Evolutionary conservation across 345 rosid genomes (phyloP).

Genomic region (Eutrema heterophyllum): DNA sequence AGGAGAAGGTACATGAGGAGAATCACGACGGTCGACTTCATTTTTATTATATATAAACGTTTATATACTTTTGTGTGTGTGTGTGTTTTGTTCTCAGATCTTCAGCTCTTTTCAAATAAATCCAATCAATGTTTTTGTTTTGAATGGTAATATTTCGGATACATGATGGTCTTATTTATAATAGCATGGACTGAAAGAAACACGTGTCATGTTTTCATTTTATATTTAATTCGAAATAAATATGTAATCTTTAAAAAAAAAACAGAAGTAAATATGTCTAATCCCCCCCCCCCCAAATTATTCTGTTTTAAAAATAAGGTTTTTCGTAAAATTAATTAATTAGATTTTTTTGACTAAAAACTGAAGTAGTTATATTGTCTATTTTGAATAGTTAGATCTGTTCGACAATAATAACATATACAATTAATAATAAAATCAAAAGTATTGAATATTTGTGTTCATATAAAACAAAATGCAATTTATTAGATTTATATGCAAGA

Average conservation of each 20-base stretch:
- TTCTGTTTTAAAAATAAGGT: no score
- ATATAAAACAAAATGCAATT: background rate
- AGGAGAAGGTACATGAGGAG: conserved; percentile 19
- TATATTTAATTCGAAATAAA: background rate
- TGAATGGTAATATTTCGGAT: conserved; percentile 8
- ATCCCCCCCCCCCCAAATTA: no score
- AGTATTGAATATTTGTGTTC: background rate
- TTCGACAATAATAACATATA: no score
- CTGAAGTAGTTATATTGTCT: no score
- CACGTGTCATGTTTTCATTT: conserved; percentile 26
- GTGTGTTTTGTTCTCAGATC: background rate
- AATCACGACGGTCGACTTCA: conserved; percentile 24
- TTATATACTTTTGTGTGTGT: background rate
- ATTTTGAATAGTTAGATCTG: no score
- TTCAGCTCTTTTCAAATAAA: background rate
- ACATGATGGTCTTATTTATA: conserved; percentile 22
- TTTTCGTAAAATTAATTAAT: background rate
- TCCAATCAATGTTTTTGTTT: conserved; percentile 13
- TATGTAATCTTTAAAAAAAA: no score
- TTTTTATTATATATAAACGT: background rate
- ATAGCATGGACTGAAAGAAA: background rate
- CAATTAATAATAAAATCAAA: no score
- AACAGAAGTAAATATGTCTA: background rate
- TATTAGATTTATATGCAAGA: background rate
- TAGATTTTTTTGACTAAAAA: background rate